Conservation (phyloP, 176 grass and related monocot genomes). For the Guadua angustifolia region DNA sequence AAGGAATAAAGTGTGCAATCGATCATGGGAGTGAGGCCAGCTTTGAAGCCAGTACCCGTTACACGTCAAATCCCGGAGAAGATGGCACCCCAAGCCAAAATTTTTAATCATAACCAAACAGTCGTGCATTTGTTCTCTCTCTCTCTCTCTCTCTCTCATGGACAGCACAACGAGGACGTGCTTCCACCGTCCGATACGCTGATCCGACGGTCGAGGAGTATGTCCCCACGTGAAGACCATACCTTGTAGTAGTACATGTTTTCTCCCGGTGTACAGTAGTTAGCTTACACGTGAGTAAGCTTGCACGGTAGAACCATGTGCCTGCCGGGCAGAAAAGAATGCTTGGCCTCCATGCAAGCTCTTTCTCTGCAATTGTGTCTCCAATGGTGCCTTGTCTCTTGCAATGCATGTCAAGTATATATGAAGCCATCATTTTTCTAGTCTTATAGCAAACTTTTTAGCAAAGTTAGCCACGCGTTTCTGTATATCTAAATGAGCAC, state of each 20-base stretch:
- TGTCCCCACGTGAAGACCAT: not conserved
- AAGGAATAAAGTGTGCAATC: not conserved
- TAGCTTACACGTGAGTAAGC: not conserved
- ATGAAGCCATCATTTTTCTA: no score
- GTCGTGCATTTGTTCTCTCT: not conserved
- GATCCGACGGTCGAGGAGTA: not conserved
- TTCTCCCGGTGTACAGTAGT: not conserved
- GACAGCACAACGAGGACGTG: not conserved
- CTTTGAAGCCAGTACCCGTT: not conserved
- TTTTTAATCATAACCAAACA: conserved; percentile 27
- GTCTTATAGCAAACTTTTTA: no score
- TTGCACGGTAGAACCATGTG: not conserved
- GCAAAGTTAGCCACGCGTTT: no score
- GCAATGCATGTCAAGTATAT: no score
- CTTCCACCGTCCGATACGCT: not conserved
- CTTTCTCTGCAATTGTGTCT: not conserved
- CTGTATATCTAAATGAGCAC: not conserved
- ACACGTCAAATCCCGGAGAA: conserved; percentile 29
- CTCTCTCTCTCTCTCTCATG: not conserved
- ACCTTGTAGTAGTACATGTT: not conserved
- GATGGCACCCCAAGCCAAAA: conserved; percentile 6
- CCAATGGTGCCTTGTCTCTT: not conserved
- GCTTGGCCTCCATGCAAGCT: not conserved
- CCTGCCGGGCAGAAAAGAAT: not conserved
- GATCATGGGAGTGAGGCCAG: not conserved